These are phyloP conservation scores for Nicotiana rustica DNA, from an alignment of 305 asterid genomes.

Conservation along the genomic window DNA sequence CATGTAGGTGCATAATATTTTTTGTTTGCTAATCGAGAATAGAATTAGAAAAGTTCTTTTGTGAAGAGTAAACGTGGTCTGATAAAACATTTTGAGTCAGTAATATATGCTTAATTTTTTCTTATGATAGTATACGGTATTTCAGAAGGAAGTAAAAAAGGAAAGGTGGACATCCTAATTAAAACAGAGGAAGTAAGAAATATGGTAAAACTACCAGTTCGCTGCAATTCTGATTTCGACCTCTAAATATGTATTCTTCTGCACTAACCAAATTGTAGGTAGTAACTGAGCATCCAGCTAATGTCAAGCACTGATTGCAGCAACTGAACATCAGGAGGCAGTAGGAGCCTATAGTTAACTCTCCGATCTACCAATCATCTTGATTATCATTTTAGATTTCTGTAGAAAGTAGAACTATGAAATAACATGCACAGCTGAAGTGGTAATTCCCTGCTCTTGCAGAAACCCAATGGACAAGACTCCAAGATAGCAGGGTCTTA, in stretches of 20 bases:
- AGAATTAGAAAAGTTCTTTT: conserved; percentile 10
- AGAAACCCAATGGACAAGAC: background rate
- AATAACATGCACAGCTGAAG: background rate
- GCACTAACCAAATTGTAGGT: background rate
- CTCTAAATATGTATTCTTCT: background rate
- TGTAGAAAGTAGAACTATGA: background rate
- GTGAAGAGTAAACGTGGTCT: background rate
- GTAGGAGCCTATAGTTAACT: background rate
- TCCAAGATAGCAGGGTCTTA: background rate
- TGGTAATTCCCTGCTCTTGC: background rate
- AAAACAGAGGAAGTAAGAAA: background rate
- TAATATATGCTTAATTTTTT: conserved; percentile 1
- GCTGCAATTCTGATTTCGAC: background rate
- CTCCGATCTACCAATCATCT: background rate
- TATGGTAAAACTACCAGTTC: background rate
- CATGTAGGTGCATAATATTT: background rate
- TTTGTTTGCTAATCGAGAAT: conserved; percentile 1
- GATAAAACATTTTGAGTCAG: too few species aligned
- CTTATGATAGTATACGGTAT: background rate
- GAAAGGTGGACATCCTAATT: background rate
- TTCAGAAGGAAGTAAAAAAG: background rate
- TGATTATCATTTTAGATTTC: background rate
- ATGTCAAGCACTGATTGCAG: background rate
- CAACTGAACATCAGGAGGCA: background rate
- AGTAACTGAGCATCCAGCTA: background rate